These are phyloP conservation scores for Tuber microsphaerosporum DNA, from an alignment of 495 filamentous ascomycete genomes.

Conservation along the genomic window DNA sequence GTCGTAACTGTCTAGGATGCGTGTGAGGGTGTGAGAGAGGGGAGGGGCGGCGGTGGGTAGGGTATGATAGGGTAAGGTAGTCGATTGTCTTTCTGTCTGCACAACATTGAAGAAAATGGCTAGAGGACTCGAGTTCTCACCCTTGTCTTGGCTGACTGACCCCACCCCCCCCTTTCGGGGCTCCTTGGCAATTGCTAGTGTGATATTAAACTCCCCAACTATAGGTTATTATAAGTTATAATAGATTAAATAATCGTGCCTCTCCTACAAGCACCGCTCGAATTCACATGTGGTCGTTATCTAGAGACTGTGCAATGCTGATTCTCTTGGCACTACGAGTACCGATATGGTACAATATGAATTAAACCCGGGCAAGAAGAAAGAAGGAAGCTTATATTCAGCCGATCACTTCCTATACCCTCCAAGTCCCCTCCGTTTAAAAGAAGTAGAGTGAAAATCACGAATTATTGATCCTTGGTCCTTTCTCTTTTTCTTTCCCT, in stretches of 20 bases:
- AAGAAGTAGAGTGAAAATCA: not conserved
- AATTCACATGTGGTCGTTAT: not conserved
- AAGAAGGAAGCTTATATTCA: not conserved
- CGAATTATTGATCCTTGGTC: not conserved
- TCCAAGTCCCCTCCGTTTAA: not conserved
- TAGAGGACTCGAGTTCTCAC: not conserved
- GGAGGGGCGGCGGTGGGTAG: not conserved
- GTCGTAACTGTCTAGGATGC: constrained; percentile 17
- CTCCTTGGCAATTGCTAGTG: not conserved
- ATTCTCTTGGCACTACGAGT: not conserved
- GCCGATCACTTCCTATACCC: not conserved
- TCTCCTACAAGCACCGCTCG: not conserved
- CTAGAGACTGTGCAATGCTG: not conserved
- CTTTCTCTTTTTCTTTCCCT: not conserved
- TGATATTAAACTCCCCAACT: not conserved
- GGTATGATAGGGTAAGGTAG: not conserved
- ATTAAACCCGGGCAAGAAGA: not conserved
- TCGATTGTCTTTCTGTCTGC: not conserved
- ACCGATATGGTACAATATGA: no score
- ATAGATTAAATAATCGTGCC: not conserved
- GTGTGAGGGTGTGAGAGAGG: constrained; percentile 6
- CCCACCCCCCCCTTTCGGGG: not conserved
- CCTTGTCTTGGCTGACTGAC: not conserved
- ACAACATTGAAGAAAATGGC: not conserved
- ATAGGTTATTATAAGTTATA: not conserved